Conservation (phyloP, 805 yeast genomes). For the Lipomyces yamadae region DNA sequence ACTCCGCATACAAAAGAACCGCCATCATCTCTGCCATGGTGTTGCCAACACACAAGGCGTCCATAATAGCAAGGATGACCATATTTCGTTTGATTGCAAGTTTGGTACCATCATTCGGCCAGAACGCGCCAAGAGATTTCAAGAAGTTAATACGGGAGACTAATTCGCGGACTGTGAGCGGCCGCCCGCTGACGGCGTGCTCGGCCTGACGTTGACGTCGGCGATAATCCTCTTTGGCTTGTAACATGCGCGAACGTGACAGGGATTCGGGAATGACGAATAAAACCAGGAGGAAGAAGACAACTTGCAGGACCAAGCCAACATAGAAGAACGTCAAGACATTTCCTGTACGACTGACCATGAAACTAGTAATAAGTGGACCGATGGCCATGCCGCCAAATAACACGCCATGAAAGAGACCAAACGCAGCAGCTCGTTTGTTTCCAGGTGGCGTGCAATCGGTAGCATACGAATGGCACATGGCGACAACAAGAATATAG, state of each 20-base stretch:
- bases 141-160: slow-evolving; percentile 22
- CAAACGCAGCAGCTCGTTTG: slow-evolving; percentile 30
- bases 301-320: slow-evolving; percentile 21
- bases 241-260: slow-evolving; percentile 5
- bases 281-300: slow-evolving; percentile 11
- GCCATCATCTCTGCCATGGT: slow-evolving; percentile 23
- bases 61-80: slow-evolving; percentile 23
- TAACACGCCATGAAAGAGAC: slow-evolving; percentile 27
- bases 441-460: slow-evolving; percentile 27
- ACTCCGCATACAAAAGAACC: slow-evolving; percentile 38
- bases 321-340: slow-evolving; percentile 24
- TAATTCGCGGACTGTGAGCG: slow-evolving; percentile 7
- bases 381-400: slow-evolving; percentile 32
- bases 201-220: slow-evolving; percentile 9
- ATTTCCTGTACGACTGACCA: slow-evolving; percentile 24
- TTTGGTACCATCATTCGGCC: slow-evolving; percentile 30
- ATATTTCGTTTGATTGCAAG: slow-evolving; percentile 26
- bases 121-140: slow-evolving; percentile 23
- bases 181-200: background rate
- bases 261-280: slow-evolving; percentile 32
- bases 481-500: slow-evolving; percentile 26
- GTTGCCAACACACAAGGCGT: slow-evolving; percentile 21
- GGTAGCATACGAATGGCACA: slow-evolving; percentile 34
- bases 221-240: slow-evolving; percentile 20
- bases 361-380: slow-evolving; percentile 24